A percentile compares a stretch with the other conserved stretches of the same genome.
These are phyloP conservation scores for Aspergillus sp. DNA, from an alignment of 2,329 filamentous ascomycete species.

Conservation along the genomic window DNA sequence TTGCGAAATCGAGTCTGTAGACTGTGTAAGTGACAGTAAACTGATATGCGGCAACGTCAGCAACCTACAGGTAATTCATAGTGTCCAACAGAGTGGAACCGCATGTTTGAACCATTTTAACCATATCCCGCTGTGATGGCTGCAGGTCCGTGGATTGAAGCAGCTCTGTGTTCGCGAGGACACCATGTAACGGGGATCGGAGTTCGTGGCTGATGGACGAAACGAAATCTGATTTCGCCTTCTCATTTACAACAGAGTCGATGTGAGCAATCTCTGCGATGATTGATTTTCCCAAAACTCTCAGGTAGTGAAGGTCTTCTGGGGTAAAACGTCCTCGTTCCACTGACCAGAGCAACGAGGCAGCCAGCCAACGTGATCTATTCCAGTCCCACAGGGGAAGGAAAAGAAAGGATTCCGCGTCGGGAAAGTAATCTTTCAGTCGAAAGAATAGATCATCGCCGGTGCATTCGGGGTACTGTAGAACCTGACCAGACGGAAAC, in stretches of 20 bases:
- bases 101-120: conserved; percentile 44
- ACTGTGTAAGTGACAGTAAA: conserved; percentile 1
- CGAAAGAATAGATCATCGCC: background rate
- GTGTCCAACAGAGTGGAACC: conserved; percentile 46
- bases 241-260: conserved; percentile 30
- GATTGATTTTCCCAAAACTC: conserved; percentile 27
- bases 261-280: conserved; percentile 28
- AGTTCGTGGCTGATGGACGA: conserved; percentile 47
- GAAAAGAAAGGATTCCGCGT: conserved; percentile 21
- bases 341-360: conserved; percentile 21
- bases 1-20: conserved; percentile 25
- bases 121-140: conserved; percentile 35
- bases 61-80: conserved; percentile 27
- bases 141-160: conserved; percentile 38
- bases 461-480: too few relatives aligned
- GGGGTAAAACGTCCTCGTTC: conserved; percentile 11
- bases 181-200: conserved; percentile 40
- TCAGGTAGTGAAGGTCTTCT: conserved; percentile 28
- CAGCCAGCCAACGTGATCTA: conserved; percentile 27
- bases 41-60: background rate
- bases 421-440: conserved; percentile 11
- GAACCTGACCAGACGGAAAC: conserved; percentile 5
- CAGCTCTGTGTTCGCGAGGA: conserved; percentile 44
- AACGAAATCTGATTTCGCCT: conserved; percentile 46
- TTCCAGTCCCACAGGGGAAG: conserved; percentile 29